Conservation (phyloP, 345 rosid species). For the Gossypium bickii region DNA sequence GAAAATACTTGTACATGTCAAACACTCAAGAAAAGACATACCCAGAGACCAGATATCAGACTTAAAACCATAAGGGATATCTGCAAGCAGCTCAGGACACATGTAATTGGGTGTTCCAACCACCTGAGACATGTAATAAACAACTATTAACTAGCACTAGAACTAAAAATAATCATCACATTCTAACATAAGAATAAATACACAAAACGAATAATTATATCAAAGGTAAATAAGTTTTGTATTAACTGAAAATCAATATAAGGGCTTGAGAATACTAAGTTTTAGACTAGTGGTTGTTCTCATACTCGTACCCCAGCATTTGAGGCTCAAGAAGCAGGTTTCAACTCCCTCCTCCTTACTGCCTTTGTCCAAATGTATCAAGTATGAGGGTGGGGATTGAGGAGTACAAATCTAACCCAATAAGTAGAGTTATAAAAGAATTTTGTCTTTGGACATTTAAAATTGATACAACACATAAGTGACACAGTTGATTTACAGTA, state of each 20-base stretch:
- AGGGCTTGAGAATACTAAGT: background rate
- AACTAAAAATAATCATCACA: conserved; percentile 14
- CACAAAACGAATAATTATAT: background rate
- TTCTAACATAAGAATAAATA: background rate
- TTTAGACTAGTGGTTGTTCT: background rate
- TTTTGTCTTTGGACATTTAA: background rate
- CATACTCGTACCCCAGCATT: background rate
- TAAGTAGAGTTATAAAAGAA: background rate
- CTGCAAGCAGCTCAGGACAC: conserved; percentile 98
- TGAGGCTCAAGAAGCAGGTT: conserved; percentile 1
- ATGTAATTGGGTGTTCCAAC: conserved; percentile 99
- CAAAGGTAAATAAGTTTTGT: conserved; percentile 13
- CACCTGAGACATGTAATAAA: conserved; percentile 47
- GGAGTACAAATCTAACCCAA: conserved; percentile 4
- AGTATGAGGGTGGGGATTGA: background rate
- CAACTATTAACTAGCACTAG: conserved; percentile 13
- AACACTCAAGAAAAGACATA: conserved; percentile 24
- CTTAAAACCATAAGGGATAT: conserved; percentile 97
- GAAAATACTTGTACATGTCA: background rate
- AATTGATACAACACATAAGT: background rate
- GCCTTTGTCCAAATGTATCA: background rate
- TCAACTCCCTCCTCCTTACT: background rate
- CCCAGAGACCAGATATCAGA: conserved; percentile 99
- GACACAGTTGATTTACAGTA: background rate
- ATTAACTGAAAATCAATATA: background rate